Evolutionary conservation across 352 stramenopile genomes (phyloP).

Genomic region (Labyrinthula sp.): DNA sequence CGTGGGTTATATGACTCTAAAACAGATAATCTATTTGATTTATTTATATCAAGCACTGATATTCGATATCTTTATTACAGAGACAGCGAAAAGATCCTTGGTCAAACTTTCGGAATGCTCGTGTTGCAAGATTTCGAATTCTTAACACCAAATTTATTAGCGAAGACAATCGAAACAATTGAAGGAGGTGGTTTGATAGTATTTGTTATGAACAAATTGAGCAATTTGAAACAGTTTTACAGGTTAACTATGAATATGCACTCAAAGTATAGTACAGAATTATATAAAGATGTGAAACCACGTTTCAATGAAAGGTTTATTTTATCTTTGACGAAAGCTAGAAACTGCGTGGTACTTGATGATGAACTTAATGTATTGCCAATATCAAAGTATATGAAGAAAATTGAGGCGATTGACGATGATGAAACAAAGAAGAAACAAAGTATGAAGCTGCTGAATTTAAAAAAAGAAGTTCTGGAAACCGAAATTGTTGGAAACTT

Average conservation of each 20-base stretch:
- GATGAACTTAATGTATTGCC: slow-evolving; percentile 98
- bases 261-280: slow-evolving; percentile 62
- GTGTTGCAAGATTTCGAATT: slow-evolving; percentile 95
- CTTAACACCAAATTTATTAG: slow-evolving; percentile 95
- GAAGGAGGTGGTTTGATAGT: slow-evolving; percentile 88
- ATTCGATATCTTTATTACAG: slow-evolving; percentile 99
- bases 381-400: slow-evolving; percentile 66
- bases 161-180: slow-evolving; percentile 94
- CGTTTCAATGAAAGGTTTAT: slow-evolving; percentile 99
- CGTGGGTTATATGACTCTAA: slow-evolving; percentile 67
- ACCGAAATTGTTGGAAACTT: slow-evolving; percentile 79
- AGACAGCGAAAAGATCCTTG: slow-evolving; percentile 94
- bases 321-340: slow-evolving; percentile 75
- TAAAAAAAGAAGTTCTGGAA: slow-evolving; percentile 79
- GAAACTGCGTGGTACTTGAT: slow-evolving; percentile 87
- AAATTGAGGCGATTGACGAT: slow-evolving; percentile 53
- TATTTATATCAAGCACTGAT: slow-evolving; percentile 91
- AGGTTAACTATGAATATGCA: slow-evolving; percentile 92
- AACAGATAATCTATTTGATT: slow-evolving; percentile 86
- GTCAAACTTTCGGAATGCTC: slow-evolving; percentile 88
- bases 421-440: slow-evolving; percentile 48
- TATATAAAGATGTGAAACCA: slow-evolving; percentile 75
- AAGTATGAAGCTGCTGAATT: slow-evolving; percentile 33
- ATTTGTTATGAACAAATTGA: slow-evolving; percentile 89
- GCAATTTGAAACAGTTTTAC: slow-evolving; percentile 93